These are phyloP conservation scores for Lactifluus volemus DNA, from an alignment of 768 basidiomycete genomes.

Conservation along the genomic window DNA sequence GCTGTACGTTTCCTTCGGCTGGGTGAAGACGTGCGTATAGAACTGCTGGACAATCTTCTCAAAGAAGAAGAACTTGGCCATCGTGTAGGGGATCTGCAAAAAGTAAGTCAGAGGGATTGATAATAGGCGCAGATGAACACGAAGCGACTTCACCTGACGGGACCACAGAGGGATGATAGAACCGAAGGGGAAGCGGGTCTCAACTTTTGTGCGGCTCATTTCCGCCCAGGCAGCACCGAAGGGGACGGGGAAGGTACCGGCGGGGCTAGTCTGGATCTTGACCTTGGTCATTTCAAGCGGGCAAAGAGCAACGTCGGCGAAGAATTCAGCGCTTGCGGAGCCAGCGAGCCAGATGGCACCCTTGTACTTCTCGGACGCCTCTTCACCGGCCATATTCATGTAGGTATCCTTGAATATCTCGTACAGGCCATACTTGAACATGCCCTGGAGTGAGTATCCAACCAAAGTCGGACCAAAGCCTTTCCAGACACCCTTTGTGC, in stretches of 20 bases:
- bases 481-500: constrained; percentile 84
- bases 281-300: constrained; percentile 92
- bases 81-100: constrained; percentile 90
- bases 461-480: constrained; percentile 89
- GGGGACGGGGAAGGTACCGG: constrained; percentile 67
- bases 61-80: constrained; percentile 98
- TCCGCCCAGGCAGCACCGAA: constrained; percentile 64
- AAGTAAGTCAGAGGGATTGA: background rate
- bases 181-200: constrained; percentile 81
- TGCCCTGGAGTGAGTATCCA: constrained; percentile 92
- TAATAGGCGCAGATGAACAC: background rate
- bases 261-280: constrained; percentile 75
- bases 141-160: constrained; percentile 51
- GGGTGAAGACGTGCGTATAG: constrained; percentile 79
- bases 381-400: constrained; percentile 85
- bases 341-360: constrained; percentile 88
- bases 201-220: constrained; percentile 56
- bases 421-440: constrained; percentile 98
- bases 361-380: constrained; percentile 71
- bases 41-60: constrained; percentile 83
- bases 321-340: constrained; percentile 91
- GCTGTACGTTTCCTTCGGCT: constrained; percentile 68
- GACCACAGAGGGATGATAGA: constrained; percentile 84
- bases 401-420: constrained; percentile 93
- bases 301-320: constrained; percentile 94